Conservation (phyloP, 352 stramenopile species). For the Globisporangium nunn region DNA sequence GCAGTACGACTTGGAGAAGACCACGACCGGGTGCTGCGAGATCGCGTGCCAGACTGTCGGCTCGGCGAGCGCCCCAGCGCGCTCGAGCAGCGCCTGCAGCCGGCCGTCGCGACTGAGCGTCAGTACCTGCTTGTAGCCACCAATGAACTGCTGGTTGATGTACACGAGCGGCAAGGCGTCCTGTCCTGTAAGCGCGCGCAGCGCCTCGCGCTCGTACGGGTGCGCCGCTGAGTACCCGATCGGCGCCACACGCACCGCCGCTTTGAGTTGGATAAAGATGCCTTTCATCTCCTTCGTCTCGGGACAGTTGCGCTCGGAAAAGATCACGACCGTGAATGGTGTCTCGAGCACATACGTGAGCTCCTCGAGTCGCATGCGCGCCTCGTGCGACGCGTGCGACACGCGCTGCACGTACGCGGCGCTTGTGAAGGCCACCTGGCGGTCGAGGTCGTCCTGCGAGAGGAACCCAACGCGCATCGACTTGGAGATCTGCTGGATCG, state of each 20-base stretch:
- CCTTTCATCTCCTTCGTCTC: slow-evolving; percentile 89
- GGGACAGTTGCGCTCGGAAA: slow-evolving; percentile 91
- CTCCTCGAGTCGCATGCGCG: slow-evolving; percentile 57
- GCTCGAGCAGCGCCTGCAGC: slow-evolving; percentile 83
- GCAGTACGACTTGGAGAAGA: slow-evolving; percentile 86
- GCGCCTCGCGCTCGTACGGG: slow-evolving; percentile 65
- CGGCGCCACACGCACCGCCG: slow-evolving; percentile 43
- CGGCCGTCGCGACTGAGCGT: slow-evolving; percentile 73
- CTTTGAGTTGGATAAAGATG: slow-evolving; percentile 65
- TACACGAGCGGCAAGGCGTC: slow-evolving; percentile 94
- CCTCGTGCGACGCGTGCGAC: slow-evolving; percentile 51
- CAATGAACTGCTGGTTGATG: slow-evolving; percentile 90
- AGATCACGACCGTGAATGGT: slow-evolving; percentile 88
- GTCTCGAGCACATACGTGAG: slow-evolving; percentile 67
- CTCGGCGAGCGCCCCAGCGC: slow-evolving; percentile 58
- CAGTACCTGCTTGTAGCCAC: slow-evolving; percentile 91
- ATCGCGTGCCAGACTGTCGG: slow-evolving; percentile 68
- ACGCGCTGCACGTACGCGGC: slow-evolving; percentile 58
- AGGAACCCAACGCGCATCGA: slow-evolving; percentile 65
- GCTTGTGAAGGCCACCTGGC: slow-evolving; percentile 63
- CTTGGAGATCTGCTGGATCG: slow-evolving; percentile 65
- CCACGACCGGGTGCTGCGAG: slow-evolving; percentile 59
- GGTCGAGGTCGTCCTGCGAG: slow-evolving; percentile 53
- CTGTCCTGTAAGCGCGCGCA: slow-evolving; percentile 88
- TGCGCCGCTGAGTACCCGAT: slow-evolving; percentile 48